Evolutionary conservation across 1,139 yeast genomes (phyloP), one percentile per base, ranked within the genome.

Genomic region (Saccharomycopsis hybrid): DNA sequence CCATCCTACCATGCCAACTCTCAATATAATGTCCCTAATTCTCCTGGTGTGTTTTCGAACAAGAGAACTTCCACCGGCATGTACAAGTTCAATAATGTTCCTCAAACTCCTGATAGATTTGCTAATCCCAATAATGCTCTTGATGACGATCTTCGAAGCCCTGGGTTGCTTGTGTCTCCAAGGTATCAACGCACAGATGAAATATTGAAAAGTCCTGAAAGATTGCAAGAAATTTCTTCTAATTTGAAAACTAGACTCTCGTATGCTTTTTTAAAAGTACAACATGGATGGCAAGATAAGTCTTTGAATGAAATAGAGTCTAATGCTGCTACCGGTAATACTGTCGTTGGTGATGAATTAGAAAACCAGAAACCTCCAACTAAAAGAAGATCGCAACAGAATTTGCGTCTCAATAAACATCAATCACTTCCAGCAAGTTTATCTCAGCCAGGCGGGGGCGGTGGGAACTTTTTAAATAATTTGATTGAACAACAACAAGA

Each of bases 251-350:
- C 65, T 8, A 57, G 68, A 33, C 58, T 65, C 30, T 57, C 67
- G 11, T 60, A 57, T 55, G 69, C 69, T 9, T 56, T 63, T 49
- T 47, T 61, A 33, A 65, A 65, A 53, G 60, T 66, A 8, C 66
- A 64, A 47, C 36, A 47, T 25, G 35, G 35, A 32, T 32, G 35
- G 35, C 35, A 32, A 11, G 42, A 38, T 35, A 27, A 40, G 13
- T 18, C 8, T 5, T 25, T 28, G 9, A 18, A 33, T 4, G 18
- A 35, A 9, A n/a, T 32, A 29, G 44, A 36, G 29, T 13, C 27
- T 9, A 8, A 7, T 28, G 24, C 46, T 4, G 38, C 36, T 31
- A 31, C 24, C 30, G 38, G 31, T 24, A 40, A 44, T 32, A 27
- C 42, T 36, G 33, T 32, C 13, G 13, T 8, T 9, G 29, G 24